phyloP scores from a whole-genome alignment of 495 filamentous ascomycete species.

The Acidiella bohemica region DNA sequence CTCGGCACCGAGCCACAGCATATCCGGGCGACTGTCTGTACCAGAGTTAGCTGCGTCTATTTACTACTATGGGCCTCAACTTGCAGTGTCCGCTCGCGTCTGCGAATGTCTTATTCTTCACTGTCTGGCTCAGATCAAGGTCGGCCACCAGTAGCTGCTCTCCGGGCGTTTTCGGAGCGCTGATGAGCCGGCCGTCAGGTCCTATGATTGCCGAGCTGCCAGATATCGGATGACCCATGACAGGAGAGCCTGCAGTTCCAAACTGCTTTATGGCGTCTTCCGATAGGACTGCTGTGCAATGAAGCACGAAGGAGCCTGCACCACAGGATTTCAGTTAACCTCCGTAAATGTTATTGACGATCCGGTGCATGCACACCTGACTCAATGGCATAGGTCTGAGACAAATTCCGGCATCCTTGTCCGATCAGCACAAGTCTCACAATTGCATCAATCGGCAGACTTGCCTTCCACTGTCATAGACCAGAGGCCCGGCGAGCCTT shows the following conservation, averaged over 20 bases:
- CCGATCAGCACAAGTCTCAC: not conserved
- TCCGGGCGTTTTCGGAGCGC: not conserved
- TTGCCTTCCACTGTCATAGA: constrained; percentile 32
- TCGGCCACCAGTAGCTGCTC: constrained; percentile 15
- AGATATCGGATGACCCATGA: constrained; percentile 33
- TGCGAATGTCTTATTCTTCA: constrained; percentile 14
- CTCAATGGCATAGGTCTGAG: constrained; percentile 42
- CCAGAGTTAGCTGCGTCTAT: not conserved
- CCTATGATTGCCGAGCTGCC: constrained; percentile 39
- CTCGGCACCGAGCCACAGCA: constrained; percentile 16
- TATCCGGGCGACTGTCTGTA: constrained; percentile 11
- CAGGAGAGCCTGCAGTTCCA: constrained; percentile 25
- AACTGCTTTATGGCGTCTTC: constrained; percentile 34
- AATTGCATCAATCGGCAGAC: no score
- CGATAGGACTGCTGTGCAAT: constrained; percentile 32
- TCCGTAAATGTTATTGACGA: no score
- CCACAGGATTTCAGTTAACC: no score
- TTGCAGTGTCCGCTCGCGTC: constrained; percentile 14
- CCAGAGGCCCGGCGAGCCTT: constrained; percentile 19
- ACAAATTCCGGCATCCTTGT: constrained; percentile 28
- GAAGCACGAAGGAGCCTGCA: constrained; percentile 45
- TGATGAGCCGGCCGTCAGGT: constrained; percentile 37
- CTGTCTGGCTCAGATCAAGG: constrained; percentile 3
- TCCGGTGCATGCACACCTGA: no score
- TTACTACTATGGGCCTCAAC: not conserved